Evolutionary conservation across 129 eudicot genomes (phyloP), one percentile per base, ranked within the genome.

Genomic region (Flaveria robusta): DNA sequence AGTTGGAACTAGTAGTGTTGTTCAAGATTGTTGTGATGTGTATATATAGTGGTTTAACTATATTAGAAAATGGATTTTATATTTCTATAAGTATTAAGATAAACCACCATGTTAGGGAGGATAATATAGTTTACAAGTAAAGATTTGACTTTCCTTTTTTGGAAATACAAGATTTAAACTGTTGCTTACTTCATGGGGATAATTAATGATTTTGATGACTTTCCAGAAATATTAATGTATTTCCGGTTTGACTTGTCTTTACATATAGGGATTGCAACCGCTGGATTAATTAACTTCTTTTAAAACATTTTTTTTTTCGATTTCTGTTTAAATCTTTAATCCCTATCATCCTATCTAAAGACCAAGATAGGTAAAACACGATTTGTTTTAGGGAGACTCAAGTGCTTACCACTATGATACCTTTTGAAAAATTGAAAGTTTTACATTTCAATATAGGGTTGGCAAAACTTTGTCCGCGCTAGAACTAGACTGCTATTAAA

Each of bases 71-170:
- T 22, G 20, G 49, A 34, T 16, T 51, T 51, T 37, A 78, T 43
- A 11, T 43, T 70, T 15, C 20, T 59, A 70, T 15, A 59, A 20
- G 16, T 27, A 26, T 60, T 47, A 22, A 13, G 18, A 71, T 23
- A 12, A 23, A 59, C 12, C 52, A 70, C 27, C 46, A 58, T 59
- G 31, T 62, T 62, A 71, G 77, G 62, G 78, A 79, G 20, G 83
- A 79, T 72, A 79, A 79, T 79, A 72, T 72, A 72, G 68, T 64
- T 51, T 71, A 79, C 55, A 63, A 54, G 29, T 31, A 29, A 51
- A 49, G 67, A 49, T 64, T 79, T 72, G 83, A 79, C 83, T 79
- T 79, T 72, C 83, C 13, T 16, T 71, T 71, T 79, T 79, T 71
- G 83, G 83, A 79, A 71, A 79, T 20, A 79, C 72, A 50, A 79